These are phyloP conservation scores for Acorus calamus DNA, from an alignment of 106 monocot genomes.

Conservation along the genomic window DNA sequence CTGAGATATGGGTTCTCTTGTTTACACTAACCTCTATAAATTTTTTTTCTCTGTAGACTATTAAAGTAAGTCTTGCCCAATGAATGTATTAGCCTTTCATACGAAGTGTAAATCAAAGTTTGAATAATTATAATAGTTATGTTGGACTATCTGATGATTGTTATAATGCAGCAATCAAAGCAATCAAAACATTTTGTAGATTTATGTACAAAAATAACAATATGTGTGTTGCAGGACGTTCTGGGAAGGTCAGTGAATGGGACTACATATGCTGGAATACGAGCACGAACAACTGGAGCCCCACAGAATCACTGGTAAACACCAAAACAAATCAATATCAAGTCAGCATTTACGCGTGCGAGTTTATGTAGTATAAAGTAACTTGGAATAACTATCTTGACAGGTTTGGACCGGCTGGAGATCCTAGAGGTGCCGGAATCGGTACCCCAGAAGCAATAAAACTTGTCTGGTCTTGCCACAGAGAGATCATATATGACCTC, in stretches of 20 bases:
- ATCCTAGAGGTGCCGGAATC: conserved; percentile 92
- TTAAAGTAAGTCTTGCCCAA: no score
- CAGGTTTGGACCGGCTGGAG: conserved; percentile 99
- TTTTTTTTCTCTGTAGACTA: no score
- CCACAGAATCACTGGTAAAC: conserved; percentile 94
- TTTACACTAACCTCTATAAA: no score
- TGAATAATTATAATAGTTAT: no score
- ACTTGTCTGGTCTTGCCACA: conserved; percentile 93
- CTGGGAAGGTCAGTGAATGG: conserved; percentile 84
- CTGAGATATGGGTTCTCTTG: no score
- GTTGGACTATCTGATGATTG: no score
- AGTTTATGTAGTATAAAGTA: not conserved
- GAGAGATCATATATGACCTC: conserved; percentile 83
- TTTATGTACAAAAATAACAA: no score
- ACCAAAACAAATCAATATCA: not conserved
- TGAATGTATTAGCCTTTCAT: no score
- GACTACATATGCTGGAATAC: conserved; percentile 90
- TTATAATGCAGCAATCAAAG: no score
- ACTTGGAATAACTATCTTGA: not conserved
- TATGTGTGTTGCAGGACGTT: conserved; percentile 49
- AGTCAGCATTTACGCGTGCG: not conserved
- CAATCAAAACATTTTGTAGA: no score
- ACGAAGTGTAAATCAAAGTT: no score
- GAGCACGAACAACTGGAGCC: conserved; percentile 95
- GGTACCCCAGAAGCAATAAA: conserved; percentile 97